A percentile compares a stretch with the other conserved stretches of the same genome.
These are phyloP conservation scores for Solanum verrucosum DNA, from an alignment of 257 asterid genomes.

Conservation along the genomic window DNA sequence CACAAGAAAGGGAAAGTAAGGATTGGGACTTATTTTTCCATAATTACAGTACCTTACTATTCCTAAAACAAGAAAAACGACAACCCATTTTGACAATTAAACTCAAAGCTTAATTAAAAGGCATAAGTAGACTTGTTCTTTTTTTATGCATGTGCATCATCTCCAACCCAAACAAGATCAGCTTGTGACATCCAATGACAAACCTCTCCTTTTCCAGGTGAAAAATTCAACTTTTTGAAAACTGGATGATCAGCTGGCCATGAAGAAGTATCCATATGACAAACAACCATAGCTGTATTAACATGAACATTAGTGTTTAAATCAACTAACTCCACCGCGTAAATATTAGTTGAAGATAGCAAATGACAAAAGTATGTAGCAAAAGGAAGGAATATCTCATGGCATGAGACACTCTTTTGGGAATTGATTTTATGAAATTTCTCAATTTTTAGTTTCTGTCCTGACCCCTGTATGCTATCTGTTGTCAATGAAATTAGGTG, in stretches of 20 bases:
- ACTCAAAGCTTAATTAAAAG: neutral
- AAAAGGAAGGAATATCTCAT: slow-evolving; percentile 34
- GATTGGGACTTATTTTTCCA: neutral
- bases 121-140: neutral
- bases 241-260: neutral
- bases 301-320: neutral
- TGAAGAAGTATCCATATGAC: neutral
- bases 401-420: slow-evolving; percentile 26
- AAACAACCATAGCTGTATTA: neutral
- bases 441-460: neutral
- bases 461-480: slow-evolving; percentile 6
- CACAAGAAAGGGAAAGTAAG: neutral
- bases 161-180: slow-evolving; percentile 4
- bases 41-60: neutral
- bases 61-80: neutral
- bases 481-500: slow-evolving; percentile 13
- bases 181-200: slow-evolving; percentile 8
- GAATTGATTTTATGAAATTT: slow-evolving; percentile 1
- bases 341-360: neutral
- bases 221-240: neutral
- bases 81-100: neutral
- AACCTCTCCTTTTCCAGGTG: slow-evolving; percentile 1
- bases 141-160: neutral
- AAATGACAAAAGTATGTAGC: slow-evolving; percentile 34
- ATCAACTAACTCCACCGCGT: neutral